Evolutionary conservation across 495 filamentous ascomycete genomes (phyloP), one percentile per base, ranked within the genome.

Genomic region (Penicillium canescens): DNA sequence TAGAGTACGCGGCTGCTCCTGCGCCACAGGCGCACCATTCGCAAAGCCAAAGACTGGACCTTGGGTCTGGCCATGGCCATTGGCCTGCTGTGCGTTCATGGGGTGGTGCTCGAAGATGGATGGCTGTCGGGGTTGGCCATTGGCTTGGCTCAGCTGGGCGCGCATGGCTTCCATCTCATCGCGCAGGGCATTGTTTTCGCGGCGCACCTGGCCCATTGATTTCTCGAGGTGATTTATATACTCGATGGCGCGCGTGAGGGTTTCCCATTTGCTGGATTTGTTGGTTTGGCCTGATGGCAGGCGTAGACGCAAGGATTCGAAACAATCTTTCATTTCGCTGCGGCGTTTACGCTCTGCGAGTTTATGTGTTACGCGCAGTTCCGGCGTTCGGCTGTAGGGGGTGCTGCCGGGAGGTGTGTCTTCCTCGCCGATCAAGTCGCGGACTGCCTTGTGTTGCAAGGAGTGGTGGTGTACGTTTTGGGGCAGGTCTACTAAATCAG

Each of bases 191-290:
- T 54, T 82, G 60, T 83, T 85, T 37, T 78, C 72, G 11, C 66
- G 68, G 28, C 69, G 71, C 7, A 46, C 57, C 42, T 57, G 63
- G 21, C 51, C 56, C 0, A 70, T 40, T 13, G 65, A 61, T 37
- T 73, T 72, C 50, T 77, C 75, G 24, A 78, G 46, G 6, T 60
- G 57, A 7, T 39, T 54, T 35, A 78, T 77, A 39, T 78, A 78
- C 24, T 77, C 76, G 33, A 78, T 77, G 16, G 74, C 77, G 61
- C 60, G 42, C 7, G 90, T 95, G n/a, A 99, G 70, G 33, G 96
- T 96, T 63, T 99, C 94, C 95, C 95, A 99, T 71, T 99, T 99
- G 64, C 92, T 96, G 3, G 93, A 92, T 65, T 98, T 99, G 40
- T 89, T 88, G 16, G 92, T 93, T 45, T 92, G 85, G 53, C 88